Percentiles rank a stretch among this genome's conserved stretches.
Evolutionary conservation across 1,284 basidiomycete species (phyloP).

Genomic region (Hemileia vastatrix): DNA sequence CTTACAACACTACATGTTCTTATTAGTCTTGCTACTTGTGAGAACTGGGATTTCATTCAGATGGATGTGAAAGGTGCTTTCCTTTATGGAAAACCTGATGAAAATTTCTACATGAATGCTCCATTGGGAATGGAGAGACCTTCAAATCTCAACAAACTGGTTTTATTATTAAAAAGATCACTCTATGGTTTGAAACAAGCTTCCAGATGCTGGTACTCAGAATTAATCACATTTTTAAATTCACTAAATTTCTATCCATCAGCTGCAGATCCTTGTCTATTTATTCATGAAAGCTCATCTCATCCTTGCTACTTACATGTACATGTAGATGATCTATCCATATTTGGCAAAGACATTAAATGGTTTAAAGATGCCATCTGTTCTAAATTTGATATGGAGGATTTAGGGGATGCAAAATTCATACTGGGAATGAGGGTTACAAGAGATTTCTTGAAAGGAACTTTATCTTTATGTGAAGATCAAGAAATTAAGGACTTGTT

Average conservation of each 20-base stretch:
- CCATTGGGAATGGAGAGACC: too few relatives aligned
- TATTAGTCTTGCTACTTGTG: too few relatives aligned
- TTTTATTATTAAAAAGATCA: too few relatives aligned
- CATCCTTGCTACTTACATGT: slow-evolving; percentile 2
- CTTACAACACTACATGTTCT: too few relatives aligned
- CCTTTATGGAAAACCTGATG: too few relatives aligned
- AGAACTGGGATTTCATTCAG: too few relatives aligned
- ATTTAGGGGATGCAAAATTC: neutral
- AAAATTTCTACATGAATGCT: too few relatives aligned
- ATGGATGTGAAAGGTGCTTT: too few relatives aligned
- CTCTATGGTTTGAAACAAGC: slow-evolving; percentile 10
- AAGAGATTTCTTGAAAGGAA: too few relatives aligned
- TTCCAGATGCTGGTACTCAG: neutral
- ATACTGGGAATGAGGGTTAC: slow-evolving; percentile 5
- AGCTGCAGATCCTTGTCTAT: neutral
- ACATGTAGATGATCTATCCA: neutral
- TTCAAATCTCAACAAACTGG: too few relatives aligned
- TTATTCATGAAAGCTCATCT: neutral
- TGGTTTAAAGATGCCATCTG: neutral
- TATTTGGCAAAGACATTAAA: neutral
- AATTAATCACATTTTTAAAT: neutral
- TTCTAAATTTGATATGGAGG: neutral
- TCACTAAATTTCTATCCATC: slow-evolving; percentile 4
- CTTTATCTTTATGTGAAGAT: too few relatives aligned
- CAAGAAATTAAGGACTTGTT: too few relatives aligned